These are phyloP conservation scores for Yamadazyma diospyri DNA, from an alignment of 1,139 yeast species.

Conservation along the genomic window DNA sequence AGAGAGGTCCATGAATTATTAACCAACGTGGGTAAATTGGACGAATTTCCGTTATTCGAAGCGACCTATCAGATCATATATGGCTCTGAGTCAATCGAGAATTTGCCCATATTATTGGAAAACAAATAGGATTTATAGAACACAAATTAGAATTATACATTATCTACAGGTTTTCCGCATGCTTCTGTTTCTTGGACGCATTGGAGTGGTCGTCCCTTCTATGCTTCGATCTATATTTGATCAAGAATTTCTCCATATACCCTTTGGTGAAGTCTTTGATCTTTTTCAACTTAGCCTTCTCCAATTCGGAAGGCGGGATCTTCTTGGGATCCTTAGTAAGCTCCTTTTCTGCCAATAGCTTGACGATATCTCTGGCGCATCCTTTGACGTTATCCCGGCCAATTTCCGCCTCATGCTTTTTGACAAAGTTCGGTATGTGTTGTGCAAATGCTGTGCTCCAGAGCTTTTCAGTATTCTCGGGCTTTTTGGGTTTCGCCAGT, in stretches of 20 bases:
- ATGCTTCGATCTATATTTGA: constrained; percentile 46
- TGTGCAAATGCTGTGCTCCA: constrained; percentile 70
- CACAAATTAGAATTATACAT: constrained; percentile 24
- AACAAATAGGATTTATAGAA: constrained; percentile 15
- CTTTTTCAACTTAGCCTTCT: constrained; percentile 62
- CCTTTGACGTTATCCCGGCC: constrained; percentile 73
- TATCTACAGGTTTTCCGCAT: background rate
- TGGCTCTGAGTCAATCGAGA: constrained; percentile 34
- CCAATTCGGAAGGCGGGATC: constrained; percentile 55
- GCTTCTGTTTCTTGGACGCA: constrained; percentile 9
- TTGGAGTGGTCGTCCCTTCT: constrained; percentile 10
- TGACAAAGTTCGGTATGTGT: constrained; percentile 75
- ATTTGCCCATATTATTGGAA: constrained; percentile 34
- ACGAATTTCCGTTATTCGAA: constrained; percentile 46
- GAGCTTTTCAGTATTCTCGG: constrained; percentile 27
- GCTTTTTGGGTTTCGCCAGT: constrained; percentile 8
- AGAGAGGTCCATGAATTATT: constrained; percentile 48
- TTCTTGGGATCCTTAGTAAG: constrained; percentile 37
- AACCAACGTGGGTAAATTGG: constrained; percentile 26
- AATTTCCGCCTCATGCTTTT: constrained; percentile 59
- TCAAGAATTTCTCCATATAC: constrained; percentile 74
- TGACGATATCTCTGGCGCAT: constrained; percentile 76
- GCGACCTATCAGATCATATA: constrained; percentile 46
- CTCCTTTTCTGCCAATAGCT: constrained; percentile 63
- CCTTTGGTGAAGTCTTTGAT: constrained; percentile 58